Conservation (phyloP, 768 basidiomycete genomes). For the Mycena capillaripes region DNA sequence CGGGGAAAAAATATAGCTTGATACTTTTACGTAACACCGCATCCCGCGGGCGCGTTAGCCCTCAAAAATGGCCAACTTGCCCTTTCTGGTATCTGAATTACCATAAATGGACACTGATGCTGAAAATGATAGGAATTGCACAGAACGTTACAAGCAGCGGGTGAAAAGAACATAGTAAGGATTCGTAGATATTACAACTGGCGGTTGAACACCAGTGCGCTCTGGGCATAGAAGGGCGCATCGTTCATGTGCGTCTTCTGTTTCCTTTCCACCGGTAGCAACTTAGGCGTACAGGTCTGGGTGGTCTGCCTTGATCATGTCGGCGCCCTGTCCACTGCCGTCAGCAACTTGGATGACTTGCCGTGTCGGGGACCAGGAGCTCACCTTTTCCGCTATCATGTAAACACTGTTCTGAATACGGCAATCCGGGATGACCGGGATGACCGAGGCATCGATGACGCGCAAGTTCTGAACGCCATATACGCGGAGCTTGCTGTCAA, state of each 20-base stretch:
- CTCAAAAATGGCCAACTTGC: too few species aligned
- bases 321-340: slow-evolving; percentile 7
- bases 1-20: too few species aligned
- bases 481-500: slow-evolving; percentile 29
- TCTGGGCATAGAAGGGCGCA: too few species aligned
- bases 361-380: neutral
- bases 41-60: too few species aligned
- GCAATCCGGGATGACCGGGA: slow-evolving; percentile 31
- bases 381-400: slow-evolving; percentile 28
- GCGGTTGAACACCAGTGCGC: neutral
- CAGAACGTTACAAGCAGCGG: too few species aligned
- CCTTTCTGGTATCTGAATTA: too few species aligned
- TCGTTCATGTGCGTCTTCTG: too few species aligned
- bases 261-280: too few species aligned
- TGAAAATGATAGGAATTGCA: too few species aligned
- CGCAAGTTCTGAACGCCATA: slow-evolving; percentile 28
- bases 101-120: too few species aligned
- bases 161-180: neutral
- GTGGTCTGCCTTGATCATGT: slow-evolving; percentile 33
- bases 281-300: slow-evolving; percentile 9
- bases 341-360: neutral
- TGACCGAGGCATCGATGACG: slow-evolving; percentile 32
- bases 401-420: slow-evolving; percentile 30
- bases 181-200: neutral
- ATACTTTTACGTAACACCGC: too few species aligned